These are phyloP conservation scores for Digitaria exilis DNA, from an alignment of 202 grass and related monocot genomes.

Conservation along the genomic window DNA sequence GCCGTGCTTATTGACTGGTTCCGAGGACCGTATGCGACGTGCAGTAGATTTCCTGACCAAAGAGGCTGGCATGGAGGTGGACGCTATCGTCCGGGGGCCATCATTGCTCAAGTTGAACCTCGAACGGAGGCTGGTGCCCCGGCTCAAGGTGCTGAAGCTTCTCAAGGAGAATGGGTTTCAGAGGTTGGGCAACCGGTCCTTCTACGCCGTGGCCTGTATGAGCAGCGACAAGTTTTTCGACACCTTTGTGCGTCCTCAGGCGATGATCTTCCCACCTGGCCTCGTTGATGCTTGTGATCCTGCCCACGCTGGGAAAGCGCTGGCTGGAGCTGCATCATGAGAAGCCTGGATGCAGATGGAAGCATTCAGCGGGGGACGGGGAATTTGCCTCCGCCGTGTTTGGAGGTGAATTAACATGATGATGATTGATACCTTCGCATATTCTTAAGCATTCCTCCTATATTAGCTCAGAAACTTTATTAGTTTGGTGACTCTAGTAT, in stretches of 20 bases:
- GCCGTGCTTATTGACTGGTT: neutral
- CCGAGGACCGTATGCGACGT: neutral
- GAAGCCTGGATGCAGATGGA: neutral
- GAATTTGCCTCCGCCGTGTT: neutral
- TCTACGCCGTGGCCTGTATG: neutral
- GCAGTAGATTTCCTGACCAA: constrained; percentile 1
- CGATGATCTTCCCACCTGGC: neutral
- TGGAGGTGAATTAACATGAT: neutral
- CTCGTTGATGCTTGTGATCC: neutral
- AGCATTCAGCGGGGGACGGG: neutral
- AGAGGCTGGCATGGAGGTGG: constrained; percentile 3
- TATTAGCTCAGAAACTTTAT: neutral
- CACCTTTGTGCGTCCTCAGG: neutral
- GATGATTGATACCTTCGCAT: neutral
- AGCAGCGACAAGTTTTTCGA: neutral
- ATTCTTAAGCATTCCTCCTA: neutral
- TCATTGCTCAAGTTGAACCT: neutral
- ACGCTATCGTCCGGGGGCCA: neutral
- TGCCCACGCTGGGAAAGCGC: neutral
- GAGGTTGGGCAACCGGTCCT: neutral
- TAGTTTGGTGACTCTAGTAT: neutral
- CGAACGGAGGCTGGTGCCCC: constrained; percentile 1
- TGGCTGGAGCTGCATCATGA: neutral
- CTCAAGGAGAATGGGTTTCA: neutral
- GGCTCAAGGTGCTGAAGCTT: constrained; percentile 25